phyloP scores from a whole-genome alignment of 1,284 basidiomycete genomes.

The Melampsora allii-populina region DNA sequence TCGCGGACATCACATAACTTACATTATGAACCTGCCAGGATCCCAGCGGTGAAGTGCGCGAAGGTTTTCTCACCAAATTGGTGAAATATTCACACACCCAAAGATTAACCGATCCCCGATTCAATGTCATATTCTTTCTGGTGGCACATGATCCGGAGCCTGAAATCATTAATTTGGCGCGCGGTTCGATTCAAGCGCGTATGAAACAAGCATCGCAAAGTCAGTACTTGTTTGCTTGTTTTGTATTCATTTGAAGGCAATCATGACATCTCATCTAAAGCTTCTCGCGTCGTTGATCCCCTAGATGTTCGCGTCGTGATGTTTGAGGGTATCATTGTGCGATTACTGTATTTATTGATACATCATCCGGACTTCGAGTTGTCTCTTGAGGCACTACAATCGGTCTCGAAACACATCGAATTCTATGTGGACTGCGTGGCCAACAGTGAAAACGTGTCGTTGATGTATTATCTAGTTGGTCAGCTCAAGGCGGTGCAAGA shows the following conservation, averaged over 20 bases:
- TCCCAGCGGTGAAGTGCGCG: slow-evolving; percentile 78
- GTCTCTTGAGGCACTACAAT: slow-evolving; percentile 61
- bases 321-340: slow-evolving; percentile 77
- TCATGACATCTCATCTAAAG: not conserved
- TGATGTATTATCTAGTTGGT: slow-evolving; percentile 76
- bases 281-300: not conserved
- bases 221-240: slow-evolving; percentile 51
- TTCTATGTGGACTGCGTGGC: slow-evolving; percentile 79
- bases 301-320: slow-evolving; percentile 63
- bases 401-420: slow-evolving; percentile 68
- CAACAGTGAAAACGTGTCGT: slow-evolving; percentile 70
- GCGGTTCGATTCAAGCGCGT: slow-evolving; percentile 60
- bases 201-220: slow-evolving; percentile 59
- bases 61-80: slow-evolving; percentile 72
- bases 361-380: slow-evolving; percentile 87
- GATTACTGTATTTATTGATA: slow-evolving; percentile 78
- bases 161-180: slow-evolving; percentile 61
- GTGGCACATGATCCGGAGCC: slow-evolving; percentile 86
- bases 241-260: not conserved
- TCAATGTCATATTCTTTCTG: slow-evolving; percentile 80
- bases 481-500: slow-evolving; percentile 85
- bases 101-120: slow-evolving; percentile 58
- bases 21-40: slow-evolving; percentile 61
- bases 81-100: slow-evolving; percentile 58
- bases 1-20: slow-evolving; percentile 24